phyloP scores from a whole-genome alignment of 2,329 filamentous ascomycete genomes.

The Penicillium thymicola region DNA sequence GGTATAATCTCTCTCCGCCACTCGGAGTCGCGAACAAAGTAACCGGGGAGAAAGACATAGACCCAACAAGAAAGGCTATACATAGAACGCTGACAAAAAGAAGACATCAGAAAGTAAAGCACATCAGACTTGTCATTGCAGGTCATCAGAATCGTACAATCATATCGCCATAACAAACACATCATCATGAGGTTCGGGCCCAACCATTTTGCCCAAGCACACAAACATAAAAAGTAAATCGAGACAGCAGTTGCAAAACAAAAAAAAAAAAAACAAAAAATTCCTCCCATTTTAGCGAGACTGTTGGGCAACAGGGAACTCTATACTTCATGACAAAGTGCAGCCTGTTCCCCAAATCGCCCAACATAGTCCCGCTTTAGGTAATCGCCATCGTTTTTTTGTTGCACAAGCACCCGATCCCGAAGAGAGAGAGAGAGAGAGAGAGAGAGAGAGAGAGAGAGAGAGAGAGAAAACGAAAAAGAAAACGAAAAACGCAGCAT shows the following conservation, averaged over 20 bases:
- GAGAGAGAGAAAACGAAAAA: background rate
- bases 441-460: background rate
- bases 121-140: conserved; percentile 28
- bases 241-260: conserved; percentile 23
- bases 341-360: background rate
- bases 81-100: conserved; percentile 16
- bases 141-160: conserved; percentile 38
- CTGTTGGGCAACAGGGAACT: background rate
- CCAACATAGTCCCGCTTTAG: background rate
- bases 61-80: conserved; percentile 13
- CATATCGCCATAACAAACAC: conserved; percentile 29
- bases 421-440: background rate
- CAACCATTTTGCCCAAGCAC: conserved; percentile 11
- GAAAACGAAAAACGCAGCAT: background rate
- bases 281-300: conserved; percentile 18
- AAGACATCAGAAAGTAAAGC: conserved; percentile 14
- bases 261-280: conserved; percentile 17
- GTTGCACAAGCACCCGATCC: conserved; percentile 17
- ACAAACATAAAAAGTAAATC: conserved; percentile 8
- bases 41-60: conserved; percentile 11
- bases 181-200: background rate
- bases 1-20: conserved; percentile 26
- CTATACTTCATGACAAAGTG: background rate
- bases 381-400: conserved; percentile 12
- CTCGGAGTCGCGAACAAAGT: conserved; percentile 16